phyloP scores from a whole-genome alignment of 1,139 yeast species.

The Suhomyces chickasaworum region DNA sequence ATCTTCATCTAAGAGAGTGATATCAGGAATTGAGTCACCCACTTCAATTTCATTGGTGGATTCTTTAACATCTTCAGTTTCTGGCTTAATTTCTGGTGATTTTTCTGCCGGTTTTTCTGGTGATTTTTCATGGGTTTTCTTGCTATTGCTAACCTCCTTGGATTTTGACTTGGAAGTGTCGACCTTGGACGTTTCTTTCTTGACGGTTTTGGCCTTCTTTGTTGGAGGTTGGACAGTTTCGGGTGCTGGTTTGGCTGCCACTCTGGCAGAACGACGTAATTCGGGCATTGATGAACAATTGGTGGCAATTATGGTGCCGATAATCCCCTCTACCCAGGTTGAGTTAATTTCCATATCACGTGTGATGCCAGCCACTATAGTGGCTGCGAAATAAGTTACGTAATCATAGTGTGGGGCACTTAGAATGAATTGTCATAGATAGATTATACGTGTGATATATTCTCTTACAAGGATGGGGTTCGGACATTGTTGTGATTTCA shows the following conservation, averaged over 20 bases:
- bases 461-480: no score
- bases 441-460: no score
- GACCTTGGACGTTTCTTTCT: conserved; percentile 2
- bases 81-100: conserved; percentile 13
- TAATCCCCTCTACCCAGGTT: conserved; percentile 5
- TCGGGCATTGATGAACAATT: conserved; percentile 38
- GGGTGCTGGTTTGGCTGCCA: conserved; percentile 27
- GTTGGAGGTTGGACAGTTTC: conserved; percentile 21
- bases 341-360: conserved; percentile 5
- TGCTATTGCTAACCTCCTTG: conserved; percentile 5
- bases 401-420: background rate
- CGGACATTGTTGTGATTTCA: no score
- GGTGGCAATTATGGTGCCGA: background rate
- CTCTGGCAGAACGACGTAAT: conserved; percentile 58
- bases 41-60: conserved; percentile 40
- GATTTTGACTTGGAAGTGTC: conserved; percentile 6
- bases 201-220: conserved; percentile 26
- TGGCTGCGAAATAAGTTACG: conserved; percentile 10
- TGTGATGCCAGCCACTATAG: conserved; percentile 4
- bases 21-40: conserved; percentile 73
- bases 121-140: conserved; percentile 1
- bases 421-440: no score
- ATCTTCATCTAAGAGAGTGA: conserved; percentile 66
- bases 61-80: conserved; percentile 15
- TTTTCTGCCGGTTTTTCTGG: conserved; percentile 13